Conservation (phyloP, 73 alveolate genomes). For the Symbiodinium pilosum region DNA sequence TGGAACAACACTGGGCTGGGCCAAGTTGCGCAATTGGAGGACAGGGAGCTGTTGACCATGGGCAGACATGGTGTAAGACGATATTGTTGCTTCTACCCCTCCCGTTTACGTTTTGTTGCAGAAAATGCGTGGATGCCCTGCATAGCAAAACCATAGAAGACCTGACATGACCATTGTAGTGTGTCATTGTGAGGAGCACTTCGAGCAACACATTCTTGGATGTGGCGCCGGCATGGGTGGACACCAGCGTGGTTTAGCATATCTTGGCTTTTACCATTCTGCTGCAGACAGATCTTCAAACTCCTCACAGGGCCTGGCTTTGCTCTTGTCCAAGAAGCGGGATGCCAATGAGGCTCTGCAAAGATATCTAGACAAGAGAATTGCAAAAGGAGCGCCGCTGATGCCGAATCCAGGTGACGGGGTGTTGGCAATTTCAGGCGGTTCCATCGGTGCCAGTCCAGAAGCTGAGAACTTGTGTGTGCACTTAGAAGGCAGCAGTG, state of each 20-base stretch:
- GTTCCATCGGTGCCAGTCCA: background rate
- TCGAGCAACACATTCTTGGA: conserved; percentile 10
- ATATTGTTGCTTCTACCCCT: too few relatives aligned
- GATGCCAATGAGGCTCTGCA: conserved; percentile 12
- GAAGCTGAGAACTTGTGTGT: background rate
- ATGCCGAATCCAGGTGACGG: background rate
- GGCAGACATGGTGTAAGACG: too few relatives aligned
- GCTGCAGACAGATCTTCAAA: background rate
- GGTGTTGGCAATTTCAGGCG: background rate
- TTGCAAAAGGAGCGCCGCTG: background rate
- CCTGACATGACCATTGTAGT: background rate
- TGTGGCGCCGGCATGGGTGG: conserved; percentile 11
- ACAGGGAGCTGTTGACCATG: too few relatives aligned
- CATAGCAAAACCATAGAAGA: too few relatives aligned
- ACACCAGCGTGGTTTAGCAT: background rate
- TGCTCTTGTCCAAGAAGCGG: background rate
- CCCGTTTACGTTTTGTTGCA: too few relatives aligned
- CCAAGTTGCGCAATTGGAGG: conserved; percentile 3
- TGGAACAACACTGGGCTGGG: background rate
- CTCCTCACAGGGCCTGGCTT: background rate
- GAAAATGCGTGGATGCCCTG: too few relatives aligned
- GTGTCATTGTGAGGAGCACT: conserved; percentile 15
- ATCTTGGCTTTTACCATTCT: background rate
- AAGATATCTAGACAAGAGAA: background rate
- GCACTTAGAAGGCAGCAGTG: background rate